These are phyloP conservation scores for Piromyces finnis DNA, from an alignment of 192 early-diverging fungal genomes.

Conservation along the genomic window DNA sequence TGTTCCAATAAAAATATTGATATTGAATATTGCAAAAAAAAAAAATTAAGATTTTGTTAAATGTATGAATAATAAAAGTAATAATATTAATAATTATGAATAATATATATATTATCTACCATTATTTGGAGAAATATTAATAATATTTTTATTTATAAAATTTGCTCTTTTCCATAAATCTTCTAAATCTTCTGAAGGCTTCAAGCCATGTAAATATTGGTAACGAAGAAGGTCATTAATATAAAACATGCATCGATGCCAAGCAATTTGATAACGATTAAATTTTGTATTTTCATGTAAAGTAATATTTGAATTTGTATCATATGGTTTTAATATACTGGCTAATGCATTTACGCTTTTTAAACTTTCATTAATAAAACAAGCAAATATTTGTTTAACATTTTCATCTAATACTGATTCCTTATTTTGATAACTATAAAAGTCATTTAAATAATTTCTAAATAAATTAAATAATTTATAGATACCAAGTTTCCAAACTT, in stretches of 20 bases:
- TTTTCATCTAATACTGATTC: not conserved
- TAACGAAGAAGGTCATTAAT: not conserved
- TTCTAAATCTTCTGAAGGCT: not conserved
- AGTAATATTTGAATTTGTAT: not conserved
- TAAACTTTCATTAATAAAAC: not conserved
- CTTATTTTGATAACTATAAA: not conserved
- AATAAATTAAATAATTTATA: not conserved
- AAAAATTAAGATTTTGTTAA: too few species aligned
- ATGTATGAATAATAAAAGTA: too few species aligned
- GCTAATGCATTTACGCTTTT: not conserved
- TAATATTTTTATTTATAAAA: not conserved
- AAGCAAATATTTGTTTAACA: not conserved
- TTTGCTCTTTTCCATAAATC: not conserved
- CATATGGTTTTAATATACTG: not conserved
- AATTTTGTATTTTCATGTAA: not conserved
- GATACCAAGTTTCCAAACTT: not conserved
- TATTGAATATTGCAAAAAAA: too few species aligned
- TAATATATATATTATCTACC: not conserved
- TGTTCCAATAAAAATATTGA: too few species aligned
- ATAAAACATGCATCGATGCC: not conserved
- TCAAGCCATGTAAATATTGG: not conserved
- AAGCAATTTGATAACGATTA: not conserved
- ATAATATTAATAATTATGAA: too few species aligned
- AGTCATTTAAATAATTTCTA: not conserved
- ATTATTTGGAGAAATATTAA: not conserved